Percentiles rank a stretch among this genome's conserved stretches.
Conservation (phyloP, 768 basidiomycete genomes). For the Hydnomerulius pinastri region DNA sequence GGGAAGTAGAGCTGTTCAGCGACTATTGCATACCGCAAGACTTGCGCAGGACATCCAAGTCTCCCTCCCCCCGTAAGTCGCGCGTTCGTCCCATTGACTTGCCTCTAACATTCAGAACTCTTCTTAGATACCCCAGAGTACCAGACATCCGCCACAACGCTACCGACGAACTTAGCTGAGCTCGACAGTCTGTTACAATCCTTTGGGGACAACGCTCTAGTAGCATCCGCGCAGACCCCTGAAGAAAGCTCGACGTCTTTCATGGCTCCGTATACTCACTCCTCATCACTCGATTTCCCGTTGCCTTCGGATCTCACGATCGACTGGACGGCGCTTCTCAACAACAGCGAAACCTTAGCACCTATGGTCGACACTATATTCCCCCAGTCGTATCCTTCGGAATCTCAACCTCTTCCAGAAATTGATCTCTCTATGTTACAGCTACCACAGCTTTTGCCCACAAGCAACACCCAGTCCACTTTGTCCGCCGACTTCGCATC, state of each 20-base stretch:
- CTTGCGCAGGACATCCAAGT: background rate
- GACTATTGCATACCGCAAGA: slow-evolving; percentile 21
- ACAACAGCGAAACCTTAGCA: background rate
- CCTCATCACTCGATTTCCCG: background rate
- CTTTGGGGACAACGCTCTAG: background rate
- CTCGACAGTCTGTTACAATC: slow-evolving; percentile 11
- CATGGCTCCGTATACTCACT: background rate
- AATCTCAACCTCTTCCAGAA: slow-evolving; percentile 13
- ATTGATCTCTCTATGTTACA: slow-evolving; percentile 31
- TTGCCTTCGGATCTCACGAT: slow-evolving; percentile 1
- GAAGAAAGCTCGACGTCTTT: background rate
- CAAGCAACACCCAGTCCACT: background rate
- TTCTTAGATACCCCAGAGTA: background rate
- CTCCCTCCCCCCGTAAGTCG: slow-evolving; percentile 4
- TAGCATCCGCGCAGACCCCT: background rate
- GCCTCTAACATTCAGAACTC: background rate
- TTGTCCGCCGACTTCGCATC: background rate
- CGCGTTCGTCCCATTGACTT: background rate
- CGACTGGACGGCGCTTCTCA: slow-evolving; percentile 21
- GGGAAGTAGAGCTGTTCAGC: slow-evolving; percentile 37
- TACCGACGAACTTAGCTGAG: background rate
- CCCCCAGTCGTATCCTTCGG: background rate
- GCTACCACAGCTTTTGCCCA: slow-evolving; percentile 7
- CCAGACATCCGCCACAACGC: background rate
- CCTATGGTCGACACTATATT: slow-evolving; percentile 1